Evolutionary conservation across 306 rosid genomes (phyloP).

Genomic region (Neltuma alba): DNA sequence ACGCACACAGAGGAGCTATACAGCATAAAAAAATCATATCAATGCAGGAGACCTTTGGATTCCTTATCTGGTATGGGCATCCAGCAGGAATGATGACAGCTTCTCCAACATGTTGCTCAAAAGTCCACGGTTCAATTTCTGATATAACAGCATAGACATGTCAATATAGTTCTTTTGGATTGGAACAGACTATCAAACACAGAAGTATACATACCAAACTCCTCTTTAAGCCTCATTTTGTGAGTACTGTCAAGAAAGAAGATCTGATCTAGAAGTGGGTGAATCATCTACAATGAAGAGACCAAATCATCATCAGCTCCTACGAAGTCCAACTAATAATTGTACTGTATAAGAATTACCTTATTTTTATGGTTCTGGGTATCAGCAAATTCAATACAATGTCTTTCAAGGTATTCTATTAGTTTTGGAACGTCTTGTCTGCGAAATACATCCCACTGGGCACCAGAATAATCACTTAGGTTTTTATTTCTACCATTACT

Average conservation of each 20-base stretch:
- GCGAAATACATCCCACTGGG: constrained; percentile 94
- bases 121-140: constrained; percentile 99
- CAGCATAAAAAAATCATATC: constrained; percentile 4
- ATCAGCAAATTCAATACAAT: constrained; percentile 56
- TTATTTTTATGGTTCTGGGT: constrained; percentile 43
- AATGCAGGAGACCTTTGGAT: constrained; percentile 68
- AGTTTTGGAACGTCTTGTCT: constrained; percentile 94
- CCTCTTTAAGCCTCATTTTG: constrained; percentile 86
- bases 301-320: constrained; percentile 35
- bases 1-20: background rate
- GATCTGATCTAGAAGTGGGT: constrained; percentile 89
- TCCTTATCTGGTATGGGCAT: constrained; percentile 93
- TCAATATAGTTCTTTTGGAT: constrained; percentile 20
- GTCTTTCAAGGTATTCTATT: constrained; percentile 74
- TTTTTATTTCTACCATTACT: constrained; percentile 35
- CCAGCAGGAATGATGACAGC: constrained; percentile 99
- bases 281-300: constrained; percentile 66
- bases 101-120: constrained; percentile 89
- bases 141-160: constrained; percentile 33
- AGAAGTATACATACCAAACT: constrained; percentile 63
- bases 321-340: constrained; percentile 32
- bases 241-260: constrained; percentile 79
- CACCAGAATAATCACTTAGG: constrained; percentile 47
- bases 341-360: constrained; percentile 48
- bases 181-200: constrained; percentile 30